These are phyloP conservation scores for Monilinia fructicola DNA, from an alignment of 2,329 filamentous ascomycete species.

Conservation along the genomic window DNA sequence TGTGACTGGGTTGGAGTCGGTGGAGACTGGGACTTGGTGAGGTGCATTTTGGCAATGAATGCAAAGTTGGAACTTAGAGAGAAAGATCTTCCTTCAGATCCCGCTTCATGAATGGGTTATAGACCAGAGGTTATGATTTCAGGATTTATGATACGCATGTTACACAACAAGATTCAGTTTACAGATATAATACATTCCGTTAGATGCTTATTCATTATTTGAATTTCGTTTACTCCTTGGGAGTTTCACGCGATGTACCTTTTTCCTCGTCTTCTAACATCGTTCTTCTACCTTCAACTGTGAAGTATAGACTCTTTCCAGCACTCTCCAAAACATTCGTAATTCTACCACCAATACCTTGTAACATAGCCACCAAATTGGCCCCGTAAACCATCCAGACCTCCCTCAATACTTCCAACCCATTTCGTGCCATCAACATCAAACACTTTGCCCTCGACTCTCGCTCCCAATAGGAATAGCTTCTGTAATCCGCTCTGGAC, in stretches of 20 bases:
- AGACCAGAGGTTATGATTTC: conserved; percentile 26
- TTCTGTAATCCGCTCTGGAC: conserved; percentile 85
- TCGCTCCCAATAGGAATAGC: conserved; percentile 79
- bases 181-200: conserved; percentile 37
- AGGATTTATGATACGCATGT: conserved; percentile 18
- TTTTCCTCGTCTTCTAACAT: conserved; percentile 73
- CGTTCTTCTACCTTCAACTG: conserved; percentile 76
- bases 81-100: conserved; percentile 2
- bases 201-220: conserved; percentile 25
- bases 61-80: conserved; percentile 56
- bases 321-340: conserved; percentile 78
- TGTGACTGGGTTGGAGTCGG: conserved; percentile 89
- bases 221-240: conserved; percentile 26
- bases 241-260: conserved; percentile 26
- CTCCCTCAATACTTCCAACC: conserved; percentile 76
- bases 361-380: conserved; percentile 83
- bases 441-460: conserved; percentile 69
- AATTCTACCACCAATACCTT: conserved; percentile 74
- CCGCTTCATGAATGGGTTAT: conserved; percentile 6
- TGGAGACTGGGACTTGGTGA: conserved; percentile 87
- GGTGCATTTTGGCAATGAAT: conserved; percentile 90
- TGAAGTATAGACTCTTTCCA: conserved; percentile 79
- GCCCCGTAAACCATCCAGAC: conserved; percentile 74
- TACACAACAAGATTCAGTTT: conserved; percentile 26
- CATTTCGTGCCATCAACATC: conserved; percentile 52